These are phyloP conservation scores for Xylaria sp. DNA, from an alignment of 2,329 filamentous ascomycete species.

Conservation along the genomic window DNA sequence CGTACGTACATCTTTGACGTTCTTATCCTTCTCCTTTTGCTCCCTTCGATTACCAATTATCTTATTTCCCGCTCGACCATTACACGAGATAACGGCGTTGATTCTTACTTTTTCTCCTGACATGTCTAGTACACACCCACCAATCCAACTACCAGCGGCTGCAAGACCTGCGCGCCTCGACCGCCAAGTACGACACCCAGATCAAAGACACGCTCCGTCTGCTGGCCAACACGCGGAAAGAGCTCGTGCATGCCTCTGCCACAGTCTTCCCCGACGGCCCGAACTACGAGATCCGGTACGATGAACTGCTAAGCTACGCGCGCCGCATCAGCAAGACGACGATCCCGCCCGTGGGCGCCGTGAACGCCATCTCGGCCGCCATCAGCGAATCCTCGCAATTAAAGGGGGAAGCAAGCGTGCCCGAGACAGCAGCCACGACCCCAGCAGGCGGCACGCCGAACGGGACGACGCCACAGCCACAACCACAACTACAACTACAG, in stretches of 20 bases:
- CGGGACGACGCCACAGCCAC: conserved; percentile 29
- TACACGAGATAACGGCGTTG: neutral
- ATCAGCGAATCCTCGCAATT: conserved; percentile 38
- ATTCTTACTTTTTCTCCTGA: neutral
- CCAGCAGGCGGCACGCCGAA: conserved; percentile 46
- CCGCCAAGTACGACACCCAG: conserved; percentile 73
- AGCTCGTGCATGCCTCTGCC: conserved; percentile 72
- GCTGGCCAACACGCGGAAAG: conserved; percentile 78
- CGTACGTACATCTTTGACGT: conserved; percentile 57
- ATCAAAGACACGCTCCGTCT: conserved; percentile 76
- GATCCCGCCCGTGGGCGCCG: conserved; percentile 70
- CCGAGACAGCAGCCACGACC: conserved; percentile 46
- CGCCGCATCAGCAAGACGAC: conserved; percentile 84
- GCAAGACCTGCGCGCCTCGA: conserved; percentile 73
- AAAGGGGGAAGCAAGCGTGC: conserved; percentile 41
- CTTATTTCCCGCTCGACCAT: neutral
- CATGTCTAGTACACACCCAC: conserved; percentile 71
- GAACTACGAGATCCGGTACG: conserved; percentile 71
- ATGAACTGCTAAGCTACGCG: conserved; percentile 80
- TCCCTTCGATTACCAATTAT: neutral
- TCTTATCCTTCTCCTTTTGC: neutral
- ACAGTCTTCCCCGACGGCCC: conserved; percentile 65
- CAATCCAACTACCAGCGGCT: conserved; percentile 80
- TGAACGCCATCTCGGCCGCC: conserved; percentile 54
- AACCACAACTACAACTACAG: neutral